Base-by-base conservation (phyloP, 176 grass and related monocot genomes). In the Elymus sibiricus region DNA sequence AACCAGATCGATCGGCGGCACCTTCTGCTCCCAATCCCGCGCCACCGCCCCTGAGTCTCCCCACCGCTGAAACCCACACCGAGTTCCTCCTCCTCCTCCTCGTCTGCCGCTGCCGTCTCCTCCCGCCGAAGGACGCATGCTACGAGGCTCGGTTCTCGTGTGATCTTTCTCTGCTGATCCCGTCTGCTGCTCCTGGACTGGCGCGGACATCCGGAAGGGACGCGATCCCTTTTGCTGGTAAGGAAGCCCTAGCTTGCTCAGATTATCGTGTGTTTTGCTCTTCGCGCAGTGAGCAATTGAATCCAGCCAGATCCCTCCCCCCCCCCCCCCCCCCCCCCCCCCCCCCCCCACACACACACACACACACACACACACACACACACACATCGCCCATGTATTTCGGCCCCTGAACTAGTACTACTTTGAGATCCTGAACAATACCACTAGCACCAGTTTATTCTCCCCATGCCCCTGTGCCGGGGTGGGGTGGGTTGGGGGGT, bases 241-340 rank as follows among this genome's bases (percentile, higher is more conserved):
- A 76, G 73, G 73, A 76, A 75, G 44, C 73, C 73, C 26, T 76
- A 76, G 73, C 73, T 76, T 29, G 43, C n/a, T 53, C 47, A 27
- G 73, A 53, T 76, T 76, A 31, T 76, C 28, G 44, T 1, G 44
- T 26, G 15, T 76, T 31, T 53, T 53, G 44, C 72, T 75, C 15
- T 49, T 76, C 16, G 26, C 9, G 14, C 49, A 53, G 25, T 28
- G 25, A 16, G 5, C 46, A 75, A 75, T 31, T 44, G 73, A 76
- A 19, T 76, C 73, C 73, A 53, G 0, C 26, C 26, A 32, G 44
- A 76, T 76, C 73, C 43, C 73, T n/a, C n/a, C n/a, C n/a, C n/a
- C n/a, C n/a, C n/a, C n/a, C n/a, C n/a, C n/a, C n/a, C n/a, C n/a
- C n/a, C n/a, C n/a, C n/a, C n/a, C n/a, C n/a, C n/a, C n/a, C n/a